phyloP scores from a whole-genome alignment of 2,329 filamentous ascomycete genomes.

The Diaporthe ampelina region DNA sequence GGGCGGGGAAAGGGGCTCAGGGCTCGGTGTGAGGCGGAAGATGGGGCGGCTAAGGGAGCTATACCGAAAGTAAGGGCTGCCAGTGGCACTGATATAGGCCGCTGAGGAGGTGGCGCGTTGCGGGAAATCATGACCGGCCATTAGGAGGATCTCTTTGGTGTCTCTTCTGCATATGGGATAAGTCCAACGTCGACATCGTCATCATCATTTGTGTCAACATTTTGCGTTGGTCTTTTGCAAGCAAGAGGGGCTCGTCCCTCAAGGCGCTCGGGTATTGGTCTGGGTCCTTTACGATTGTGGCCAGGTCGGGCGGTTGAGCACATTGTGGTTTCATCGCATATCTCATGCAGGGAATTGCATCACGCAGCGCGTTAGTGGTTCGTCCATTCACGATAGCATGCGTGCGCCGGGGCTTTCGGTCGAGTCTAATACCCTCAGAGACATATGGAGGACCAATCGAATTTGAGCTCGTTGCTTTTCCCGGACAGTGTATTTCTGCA shows the following conservation, averaged over 20 bases:
- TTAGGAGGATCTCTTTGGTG: background rate
- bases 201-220: background rate
- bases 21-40: conserved; percentile 38
- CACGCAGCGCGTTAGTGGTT: conserved; percentile 25
- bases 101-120: no score
- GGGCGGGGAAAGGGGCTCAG: conserved; percentile 24
- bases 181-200: background rate
- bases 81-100: background rate
- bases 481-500: background rate
- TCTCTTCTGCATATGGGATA: background rate
- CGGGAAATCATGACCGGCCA: background rate
- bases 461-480: background rate
- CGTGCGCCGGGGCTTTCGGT: background rate
- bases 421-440: background rate
- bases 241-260: background rate
- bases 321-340: conserved; percentile 25
- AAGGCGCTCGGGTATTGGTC: background rate
- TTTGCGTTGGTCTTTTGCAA: background rate
- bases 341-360: conserved; percentile 13
- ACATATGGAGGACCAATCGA: background rate
- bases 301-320: background rate
- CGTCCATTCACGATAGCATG: conserved; percentile 7
- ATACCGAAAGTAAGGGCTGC: conserved; percentile 32
- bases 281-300: background rate
- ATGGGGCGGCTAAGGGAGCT: conserved; percentile 39